Evolutionary conservation across 805 yeast species (phyloP), one percentile per base, ranked within the genome.

Genomic region (Henningerozyma blattae): DNA sequence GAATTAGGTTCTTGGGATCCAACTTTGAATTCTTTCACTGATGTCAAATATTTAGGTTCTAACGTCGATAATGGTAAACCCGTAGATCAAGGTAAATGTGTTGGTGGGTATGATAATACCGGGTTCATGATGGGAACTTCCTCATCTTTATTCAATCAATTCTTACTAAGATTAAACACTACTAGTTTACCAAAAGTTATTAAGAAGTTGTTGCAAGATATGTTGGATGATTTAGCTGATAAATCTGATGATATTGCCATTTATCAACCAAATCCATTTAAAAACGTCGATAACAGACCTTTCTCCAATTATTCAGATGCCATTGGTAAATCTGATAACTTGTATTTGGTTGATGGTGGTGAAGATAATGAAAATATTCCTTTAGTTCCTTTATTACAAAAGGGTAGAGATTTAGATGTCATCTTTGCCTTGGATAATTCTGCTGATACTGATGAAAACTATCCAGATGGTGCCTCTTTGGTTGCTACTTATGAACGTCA

Each of bases 1-100:
- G 82, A 78, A 51, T 58, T 86, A 50, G 95, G 95, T 8, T 76
- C 93, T 4, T 85, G 94, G 94, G 95, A 86, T 50, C 82, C 85
- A 15, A 62, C 78, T 1, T 55, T 82, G 36, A 64, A 68, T 36
- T 60, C 81, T 1, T 85, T 86, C 54, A 64, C 77, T 7, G 76
- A 79, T 42, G 59, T 74, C 34, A 68, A 74, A 56, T 85, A 78
- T 50, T 53, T 82, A 34, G 95, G 95, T 4, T 67, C 93, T 1
- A 54, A 65, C 19, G 68, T 78, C 28, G 47, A 64, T 16, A 64
- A 72, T 41, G 95, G 95, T 30, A 41, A 51, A 13, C 77, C 84
- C 4, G 50, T 47, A 4, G 45, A 54, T 14, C 54, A 51, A 28
- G 58, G 61, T 14, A 50, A 56, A 14, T 85, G 95, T 56, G 58